Base-by-base conservation (phyloP, 2,329 filamentous ascomycete species). In the Pezicula carpinea region DNA sequence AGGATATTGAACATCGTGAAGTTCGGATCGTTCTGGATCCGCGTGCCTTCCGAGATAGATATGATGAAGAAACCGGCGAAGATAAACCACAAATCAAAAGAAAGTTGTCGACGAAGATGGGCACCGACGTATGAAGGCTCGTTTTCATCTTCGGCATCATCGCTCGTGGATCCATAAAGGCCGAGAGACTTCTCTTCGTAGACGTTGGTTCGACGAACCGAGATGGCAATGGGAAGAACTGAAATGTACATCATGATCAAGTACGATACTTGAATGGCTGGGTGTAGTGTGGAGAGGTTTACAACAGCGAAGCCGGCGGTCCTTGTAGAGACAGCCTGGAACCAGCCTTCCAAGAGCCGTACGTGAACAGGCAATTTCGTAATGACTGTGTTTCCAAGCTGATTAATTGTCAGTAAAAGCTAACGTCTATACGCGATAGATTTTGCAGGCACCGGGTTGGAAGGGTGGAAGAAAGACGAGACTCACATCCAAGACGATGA, bases 171-270 rank as follows among this genome's bases (percentile, higher is more conserved):
- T 42, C 70, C 72, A 60, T 86, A 90, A 23, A 95, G 81, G 5
- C 89, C 89, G 0, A 93, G 77, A 0, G 84, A 89, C 55, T 85
- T 88, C 64, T 97, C 92, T 67, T 96, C 92, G 70, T 97, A 97
- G 2, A 96, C 92, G 64, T 97, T 97, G 49, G 92, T 96, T 54
- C 88, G 78, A 44, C 92, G 89, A 59, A 97, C 87, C 6, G 88
- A 93, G 59, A 97, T 97, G 63, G 93, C 92, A 58, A 97, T 95
- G 5, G 92, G 92, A 58, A 96, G 95, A 50, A 96, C 88, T 48
- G 91, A 96, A 52, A 97, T 96, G 67, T 97, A 97, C 93, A 97
- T 97, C 93, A 97, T 97, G 66, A 97, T 84, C 67, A 97, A 74
- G 69, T 96, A 97, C 19, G 90, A 89, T 13, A 95, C 89, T 60